Percentiles rank a stretch among this genome's conserved stretches.
These are phyloP conservation scores for Odontarrhena argentea DNA, from an alignment of 345 rosid genomes.

Conservation along the genomic window DNA sequence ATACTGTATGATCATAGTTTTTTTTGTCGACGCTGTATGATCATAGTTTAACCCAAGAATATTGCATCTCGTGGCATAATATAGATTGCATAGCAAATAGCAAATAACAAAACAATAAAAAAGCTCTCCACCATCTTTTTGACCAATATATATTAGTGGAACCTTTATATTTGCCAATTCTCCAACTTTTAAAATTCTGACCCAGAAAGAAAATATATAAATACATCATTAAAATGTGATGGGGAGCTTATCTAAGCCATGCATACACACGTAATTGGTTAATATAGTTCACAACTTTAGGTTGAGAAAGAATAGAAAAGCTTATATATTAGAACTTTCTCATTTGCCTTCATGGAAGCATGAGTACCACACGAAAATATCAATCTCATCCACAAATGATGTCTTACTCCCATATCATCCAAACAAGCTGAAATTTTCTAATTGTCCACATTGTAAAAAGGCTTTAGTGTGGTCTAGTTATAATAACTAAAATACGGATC, in stretches of 20 bases:
- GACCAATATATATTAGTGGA: slow-evolving; percentile 39
- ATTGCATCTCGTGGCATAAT: slow-evolving; percentile 31
- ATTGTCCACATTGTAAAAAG: slow-evolving; percentile 29
- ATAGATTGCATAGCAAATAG: slow-evolving; percentile 28
- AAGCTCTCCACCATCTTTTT: slow-evolving; percentile 39
- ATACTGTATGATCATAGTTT: slow-evolving; percentile 16
- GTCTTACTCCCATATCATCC: slow-evolving; percentile 24
- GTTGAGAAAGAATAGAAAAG: slow-evolving; percentile 22
- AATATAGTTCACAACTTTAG: slow-evolving; percentile 32
- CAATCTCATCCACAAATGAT: slow-evolving; percentile 37
- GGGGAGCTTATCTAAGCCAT: slow-evolving; percentile 34
- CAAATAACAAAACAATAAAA: not conserved
- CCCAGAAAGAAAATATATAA: slow-evolving; percentile 14
- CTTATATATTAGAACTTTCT: slow-evolving; percentile 28
- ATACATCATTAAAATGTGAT: slow-evolving; percentile 31
- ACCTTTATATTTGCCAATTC: slow-evolving; percentile 35
- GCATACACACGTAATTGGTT: slow-evolving; percentile 31
- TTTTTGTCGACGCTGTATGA: too few species aligned
- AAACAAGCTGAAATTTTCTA: slow-evolving; percentile 2
- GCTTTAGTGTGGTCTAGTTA: slow-evolving; percentile 16
- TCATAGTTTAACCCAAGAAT: slow-evolving; percentile 33
- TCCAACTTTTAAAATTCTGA: slow-evolving; percentile 30
- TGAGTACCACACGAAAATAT: slow-evolving; percentile 31
- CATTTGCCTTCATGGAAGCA: slow-evolving; percentile 31
- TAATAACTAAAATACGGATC: slow-evolving; percentile 25